Percentiles rank a stretch among this genome's conserved stretches.
Conservation (phyloP, 192 early-diverging fungal species). For the Martensiomyces pterosporus region DNA sequence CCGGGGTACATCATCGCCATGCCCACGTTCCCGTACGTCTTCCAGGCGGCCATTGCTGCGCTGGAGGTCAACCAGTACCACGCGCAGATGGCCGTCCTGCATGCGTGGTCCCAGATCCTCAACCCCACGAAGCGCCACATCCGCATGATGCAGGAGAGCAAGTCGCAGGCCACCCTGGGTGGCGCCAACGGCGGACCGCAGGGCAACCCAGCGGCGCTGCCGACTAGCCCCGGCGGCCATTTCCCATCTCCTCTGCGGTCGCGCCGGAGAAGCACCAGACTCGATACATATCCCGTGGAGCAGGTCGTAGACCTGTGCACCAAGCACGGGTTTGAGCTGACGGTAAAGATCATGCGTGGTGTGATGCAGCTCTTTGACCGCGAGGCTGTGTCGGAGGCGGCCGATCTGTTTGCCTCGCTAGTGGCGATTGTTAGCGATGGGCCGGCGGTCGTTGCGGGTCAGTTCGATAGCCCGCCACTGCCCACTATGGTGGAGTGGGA, state of each 20-base stretch:
- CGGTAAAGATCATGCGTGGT: constrained; percentile 25
- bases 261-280: constrained; percentile 3
- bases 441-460: constrained; percentile 10
- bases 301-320: constrained; percentile 32
- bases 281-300: constrained; percentile 29
- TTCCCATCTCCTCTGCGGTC: constrained; percentile 9
- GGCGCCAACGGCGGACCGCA: too few relatives aligned
- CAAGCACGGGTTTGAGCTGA: constrained; percentile 32
- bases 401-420: constrained; percentile 29
- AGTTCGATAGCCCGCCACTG: constrained; percentile 22
- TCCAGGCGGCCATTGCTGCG: constrained; percentile 35
- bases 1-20: constrained; percentile 22
- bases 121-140: constrained; percentile 45
- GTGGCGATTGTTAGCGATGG: constrained; percentile 36
- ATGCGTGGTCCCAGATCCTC: constrained; percentile 36
- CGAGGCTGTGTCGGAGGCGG: constrained; percentile 27
- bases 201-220: too few relatives aligned
- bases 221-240: not conserved
- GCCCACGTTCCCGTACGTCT: constrained; percentile 20
- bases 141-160: constrained; percentile 20
- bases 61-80: constrained; percentile 41
- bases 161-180: not conserved
- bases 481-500: constrained; percentile 37
- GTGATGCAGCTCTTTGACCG: constrained; percentile 35
- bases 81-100: constrained; percentile 34